Base-by-base conservation (phyloP, 2,329 filamentous ascomycete species). In the Pseudogymnoascus sp. region DNA sequence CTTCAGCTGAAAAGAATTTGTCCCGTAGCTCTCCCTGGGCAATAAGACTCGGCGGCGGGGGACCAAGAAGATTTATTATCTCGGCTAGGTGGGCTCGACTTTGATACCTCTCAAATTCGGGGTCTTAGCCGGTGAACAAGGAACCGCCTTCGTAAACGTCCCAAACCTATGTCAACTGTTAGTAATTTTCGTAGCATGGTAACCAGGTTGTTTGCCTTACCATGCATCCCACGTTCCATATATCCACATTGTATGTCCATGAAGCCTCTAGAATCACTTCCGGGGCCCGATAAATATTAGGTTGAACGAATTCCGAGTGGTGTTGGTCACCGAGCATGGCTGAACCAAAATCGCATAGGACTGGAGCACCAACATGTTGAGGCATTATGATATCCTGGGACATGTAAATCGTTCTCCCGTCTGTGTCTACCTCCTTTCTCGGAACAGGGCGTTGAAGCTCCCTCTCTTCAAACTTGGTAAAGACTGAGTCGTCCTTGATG, bases 161-260 rank as follows among this genome's bases (percentile, higher is more conserved):
- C 81, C 79, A 83, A 28, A 80, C 76, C 79, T 81, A 67, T 40
- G 62, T 2, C 26, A 56, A 56, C 14, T 5, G 6, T 56, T 33
- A 56, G 50, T 16, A 19, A 31, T 6, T 33, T 43, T 43, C 62
- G 16, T 40, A 41, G 16, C 16, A 16, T 38, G 19, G 38, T 37
- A 38, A 64, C 61, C n/a, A 63, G 59, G 16, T 14, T 19, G 59
- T 63, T 60, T 60, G 41, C 63, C 43, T 72, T 72, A 81, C 79
- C 80, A 83, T 76, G 62, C 77, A 79, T 7, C 79, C 80, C 3
- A 75, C 73, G 63, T 80, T 82, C 81, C 81, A 84, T 61, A 84
- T 78, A 70, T 84, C 81, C 12, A 80, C 72, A 16, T 74, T 72
- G 61, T 77, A 79, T 0, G 72, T 71, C 81, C 80, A 1, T 76